Evolutionary conservation across 2,329 filamentous ascomycete genomes (phyloP), one percentile per base, ranked within the genome.

Genomic region (Huntiella decipiens): DNA sequence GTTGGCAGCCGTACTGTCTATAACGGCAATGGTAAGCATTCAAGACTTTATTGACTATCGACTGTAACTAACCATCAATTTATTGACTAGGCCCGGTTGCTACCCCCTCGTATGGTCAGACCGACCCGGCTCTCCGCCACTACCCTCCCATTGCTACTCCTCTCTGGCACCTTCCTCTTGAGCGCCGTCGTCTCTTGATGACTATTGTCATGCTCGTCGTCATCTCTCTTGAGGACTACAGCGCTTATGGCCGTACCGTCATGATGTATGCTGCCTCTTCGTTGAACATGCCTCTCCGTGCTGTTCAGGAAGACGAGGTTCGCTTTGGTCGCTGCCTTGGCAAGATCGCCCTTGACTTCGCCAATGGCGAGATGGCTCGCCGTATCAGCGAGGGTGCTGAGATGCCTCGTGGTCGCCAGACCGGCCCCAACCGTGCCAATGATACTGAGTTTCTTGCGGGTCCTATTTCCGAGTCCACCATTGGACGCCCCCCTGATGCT

Each of bases 401-500:
- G 47, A 63, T 62, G 48, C 51, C 65, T 0, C 47, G 47, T 10
- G 43, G 47, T 12, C 47, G 47, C n/a, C 47, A 49, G 33, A 45
- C 47, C 16, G 47, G 47, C 16, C 39, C 38, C 39, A 49, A 49
- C 35, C 47, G 43, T 3, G 47, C 47, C 34, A 45, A 49, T 34
- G 47, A 49, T 16, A 49, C 43, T 0, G 80, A 80, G 22, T 81
- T 80, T 31, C 71, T 95, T 7, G 81, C 84, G 6, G 76, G 81
- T 1, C 79, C 85, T 0, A 66, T 96, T 2, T 72, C 83, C 11
- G 78, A 77, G 15, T 84, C 82, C 7, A 83, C 84, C 1, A 70
- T 96, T 36, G 87, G 87, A 17, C 78, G 75, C 1, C 69, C 88
- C 0, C 80, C 87, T 64, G 78, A 80, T 17, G 84, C 84, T 0